These are phyloP conservation scores for Aspergillus brasiliensis DNA, from an alignment of 2,329 filamentous ascomycete species.

Conservation along the genomic window DNA sequence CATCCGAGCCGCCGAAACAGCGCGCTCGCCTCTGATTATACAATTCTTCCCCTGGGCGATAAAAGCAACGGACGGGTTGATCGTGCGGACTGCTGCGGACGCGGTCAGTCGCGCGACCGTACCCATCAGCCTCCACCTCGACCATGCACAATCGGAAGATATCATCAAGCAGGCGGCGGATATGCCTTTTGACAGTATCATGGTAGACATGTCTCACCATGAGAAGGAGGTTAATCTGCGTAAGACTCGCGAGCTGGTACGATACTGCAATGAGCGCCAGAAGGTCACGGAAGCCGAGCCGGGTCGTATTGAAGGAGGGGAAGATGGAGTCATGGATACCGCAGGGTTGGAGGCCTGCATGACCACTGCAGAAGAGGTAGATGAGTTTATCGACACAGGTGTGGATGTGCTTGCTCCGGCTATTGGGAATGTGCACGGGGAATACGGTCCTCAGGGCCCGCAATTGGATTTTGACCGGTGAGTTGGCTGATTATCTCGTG, in stretches of 20 bases:
- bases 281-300: conserved; percentile 72
- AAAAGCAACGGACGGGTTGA: conserved; percentile 57
- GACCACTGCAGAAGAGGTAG: conserved; percentile 69
- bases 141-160: conserved; percentile 66
- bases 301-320: conserved; percentile 70
- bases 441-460: conserved; percentile 67
- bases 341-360: conserved; percentile 63
- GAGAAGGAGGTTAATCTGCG: conserved; percentile 69
- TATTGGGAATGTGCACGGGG: conserved; percentile 75
- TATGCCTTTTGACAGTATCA: conserved; percentile 68
- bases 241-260: conserved; percentile 63
- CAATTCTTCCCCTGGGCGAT: conserved; percentile 73
- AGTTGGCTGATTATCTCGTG: too few relatives aligned
- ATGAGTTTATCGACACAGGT: conserved; percentile 69
- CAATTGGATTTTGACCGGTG: conserved; percentile 60
- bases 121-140: conserved; percentile 65
- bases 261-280: conserved; percentile 64
- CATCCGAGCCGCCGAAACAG: conserved; percentile 67
- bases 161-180: conserved; percentile 63
- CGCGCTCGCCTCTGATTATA: conserved; percentile 66
- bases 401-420: conserved; percentile 74
- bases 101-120: conserved; percentile 60
- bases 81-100: conserved; percentile 58
- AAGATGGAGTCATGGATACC: conserved; percentile 74
- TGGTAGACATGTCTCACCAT: conserved; percentile 76